Percentiles rank a stretch among this genome's conserved stretches.
These are phyloP conservation scores for Nicotiana tabacum DNA, from an alignment of 257 asterid species.

Conservation along the genomic window DNA sequence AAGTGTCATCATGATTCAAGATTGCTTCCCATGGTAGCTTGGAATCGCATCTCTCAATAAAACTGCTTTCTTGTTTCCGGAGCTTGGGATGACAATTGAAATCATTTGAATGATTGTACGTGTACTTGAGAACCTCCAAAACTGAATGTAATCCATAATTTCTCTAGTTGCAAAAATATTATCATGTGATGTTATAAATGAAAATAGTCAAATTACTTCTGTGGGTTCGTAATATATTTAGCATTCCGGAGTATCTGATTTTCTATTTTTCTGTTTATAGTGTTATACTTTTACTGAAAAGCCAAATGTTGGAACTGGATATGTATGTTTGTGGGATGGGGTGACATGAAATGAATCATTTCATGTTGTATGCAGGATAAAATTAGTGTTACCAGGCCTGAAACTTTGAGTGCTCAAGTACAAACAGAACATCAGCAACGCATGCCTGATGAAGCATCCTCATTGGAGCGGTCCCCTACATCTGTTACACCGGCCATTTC, in stretches of 20 bases:
- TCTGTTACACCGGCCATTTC: slow-evolving; percentile 42
- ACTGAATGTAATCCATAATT: background rate
- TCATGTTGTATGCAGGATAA: slow-evolving; percentile 41
- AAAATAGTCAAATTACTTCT: background rate
- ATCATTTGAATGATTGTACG: background rate
- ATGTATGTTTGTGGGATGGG: background rate
- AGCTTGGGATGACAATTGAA: background rate
- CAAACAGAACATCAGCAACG: slow-evolving; percentile 20
- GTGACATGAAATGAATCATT: background rate
- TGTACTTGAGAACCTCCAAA: background rate
- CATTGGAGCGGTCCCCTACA: slow-evolving; percentile 38
- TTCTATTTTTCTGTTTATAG: background rate
- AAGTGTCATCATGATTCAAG: background rate
- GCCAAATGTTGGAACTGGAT: background rate
- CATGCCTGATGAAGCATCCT: slow-evolving; percentile 26
- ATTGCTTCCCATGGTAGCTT: background rate
- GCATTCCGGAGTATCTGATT: background rate
- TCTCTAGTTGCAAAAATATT: background rate
- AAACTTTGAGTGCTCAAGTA: slow-evolving; percentile 26
- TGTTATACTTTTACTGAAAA: background rate
- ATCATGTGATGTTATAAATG: background rate
- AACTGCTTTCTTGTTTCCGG: background rate
- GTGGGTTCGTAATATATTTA: background rate
- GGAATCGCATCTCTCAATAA: background rate
- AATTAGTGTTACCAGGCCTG: slow-evolving; percentile 19